These are phyloP conservation scores for Boletales sp. DNA, from an alignment of 768 basidiomycete genomes.

Conservation along the genomic window DNA sequence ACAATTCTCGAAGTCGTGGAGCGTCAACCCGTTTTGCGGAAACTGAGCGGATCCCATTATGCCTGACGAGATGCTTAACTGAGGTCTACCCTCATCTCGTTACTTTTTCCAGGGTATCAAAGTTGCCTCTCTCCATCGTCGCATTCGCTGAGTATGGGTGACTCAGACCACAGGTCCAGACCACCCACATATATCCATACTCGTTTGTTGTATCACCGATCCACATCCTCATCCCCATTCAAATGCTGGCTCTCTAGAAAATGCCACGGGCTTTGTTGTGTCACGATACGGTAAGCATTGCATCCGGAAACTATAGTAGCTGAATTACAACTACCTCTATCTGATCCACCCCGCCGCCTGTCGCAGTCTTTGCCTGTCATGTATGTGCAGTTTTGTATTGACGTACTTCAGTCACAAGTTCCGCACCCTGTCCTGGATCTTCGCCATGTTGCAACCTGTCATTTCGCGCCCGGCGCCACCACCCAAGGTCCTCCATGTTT, in stretches of 20 bases:
- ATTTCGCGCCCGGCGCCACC: background rate
- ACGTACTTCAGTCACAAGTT: slow-evolving; percentile 2
- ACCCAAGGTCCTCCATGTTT: background rate
- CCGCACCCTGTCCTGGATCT: background rate
- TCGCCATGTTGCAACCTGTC: background rate
- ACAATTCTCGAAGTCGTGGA: background rate
- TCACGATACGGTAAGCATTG: slow-evolving; percentile 1
- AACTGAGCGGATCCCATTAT: background rate
- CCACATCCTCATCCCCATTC: background rate
- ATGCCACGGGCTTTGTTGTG: background rate
- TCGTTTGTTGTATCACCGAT: no score
- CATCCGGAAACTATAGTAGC: background rate
- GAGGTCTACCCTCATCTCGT: background rate
- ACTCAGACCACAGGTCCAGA: background rate
- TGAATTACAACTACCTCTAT: background rate
- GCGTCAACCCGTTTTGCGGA: background rate
- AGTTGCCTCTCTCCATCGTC: background rate
- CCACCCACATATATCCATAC: background rate
- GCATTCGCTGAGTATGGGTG: background rate
- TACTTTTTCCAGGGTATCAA: no score
- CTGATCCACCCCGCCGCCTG: background rate
- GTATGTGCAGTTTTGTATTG: background rate
- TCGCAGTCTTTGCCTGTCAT: background rate
- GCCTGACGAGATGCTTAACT: background rate
- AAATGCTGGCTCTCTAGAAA: background rate